Evolutionary conservation across 2,329 filamentous ascomycete genomes (phyloP).

Genomic region (Canariomyces notabilis): DNA sequence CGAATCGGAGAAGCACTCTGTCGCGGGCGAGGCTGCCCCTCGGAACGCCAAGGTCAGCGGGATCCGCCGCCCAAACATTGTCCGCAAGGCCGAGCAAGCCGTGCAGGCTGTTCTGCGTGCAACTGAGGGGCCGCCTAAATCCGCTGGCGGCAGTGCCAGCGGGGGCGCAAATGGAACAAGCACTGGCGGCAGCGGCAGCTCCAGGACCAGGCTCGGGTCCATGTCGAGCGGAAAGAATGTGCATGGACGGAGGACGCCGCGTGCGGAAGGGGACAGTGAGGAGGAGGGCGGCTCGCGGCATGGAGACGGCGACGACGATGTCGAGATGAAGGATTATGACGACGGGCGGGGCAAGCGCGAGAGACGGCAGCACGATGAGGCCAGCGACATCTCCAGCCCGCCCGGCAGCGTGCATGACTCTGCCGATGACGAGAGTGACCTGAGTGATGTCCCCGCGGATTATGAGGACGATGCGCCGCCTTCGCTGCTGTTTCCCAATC

Average conservation of each 20-base stretch:
- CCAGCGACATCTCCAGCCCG: constrained; percentile 43
- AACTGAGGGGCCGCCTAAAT: constrained; percentile 44
- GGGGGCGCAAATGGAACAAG: neutral
- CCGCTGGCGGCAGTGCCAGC: constrained; percentile 19
- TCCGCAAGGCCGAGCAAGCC: constrained; percentile 58
- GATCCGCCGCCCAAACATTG: constrained; percentile 51
- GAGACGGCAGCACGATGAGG: constrained; percentile 24
- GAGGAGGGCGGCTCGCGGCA: constrained; percentile 34
- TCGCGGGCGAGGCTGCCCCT: constrained; percentile 32
- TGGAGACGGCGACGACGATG: constrained; percentile 35
- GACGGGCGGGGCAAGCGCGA: constrained; percentile 23
- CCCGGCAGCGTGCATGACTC: constrained; percentile 59
- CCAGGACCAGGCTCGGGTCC: constrained; percentile 48
- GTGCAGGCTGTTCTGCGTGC: constrained; percentile 49
- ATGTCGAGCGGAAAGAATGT: constrained; percentile 45
- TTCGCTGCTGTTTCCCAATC: constrained; percentile 48
- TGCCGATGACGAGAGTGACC: constrained; percentile 64
- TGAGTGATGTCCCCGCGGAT: constrained; percentile 58
- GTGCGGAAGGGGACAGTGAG: constrained; percentile 13
- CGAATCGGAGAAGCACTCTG: constrained; percentile 33
- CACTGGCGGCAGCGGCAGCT: constrained; percentile 18
- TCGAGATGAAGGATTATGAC: constrained; percentile 42
- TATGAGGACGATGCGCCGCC: constrained; percentile 54
- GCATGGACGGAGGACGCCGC: constrained; percentile 30
- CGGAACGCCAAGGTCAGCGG: constrained; percentile 36